Percentiles rank a stretch among this genome's conserved stretches.
Conservation (phyloP, 495 filamentous ascomycete species). For the Astrothelium macrocarpum region DNA sequence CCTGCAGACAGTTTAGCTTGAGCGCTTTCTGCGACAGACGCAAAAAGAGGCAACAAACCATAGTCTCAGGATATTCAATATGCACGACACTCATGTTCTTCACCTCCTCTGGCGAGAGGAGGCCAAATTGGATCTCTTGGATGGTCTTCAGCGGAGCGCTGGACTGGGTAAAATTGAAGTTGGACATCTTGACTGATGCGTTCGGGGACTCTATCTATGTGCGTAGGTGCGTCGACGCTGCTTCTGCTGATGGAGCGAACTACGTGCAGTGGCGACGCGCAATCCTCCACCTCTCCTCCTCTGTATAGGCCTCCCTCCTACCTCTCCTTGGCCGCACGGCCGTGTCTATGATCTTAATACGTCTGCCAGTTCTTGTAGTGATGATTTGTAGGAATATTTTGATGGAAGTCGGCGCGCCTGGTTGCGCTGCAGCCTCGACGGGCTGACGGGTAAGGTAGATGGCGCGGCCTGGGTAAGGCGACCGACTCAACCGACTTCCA, state of each 20-base stretch:
- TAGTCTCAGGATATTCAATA: slow-evolving; percentile 92
- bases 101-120: slow-evolving; percentile 93
- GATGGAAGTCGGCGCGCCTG: background rate
- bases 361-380: background rate
- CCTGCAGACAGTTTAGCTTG: slow-evolving; percentile 35
- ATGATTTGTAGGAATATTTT: background rate
- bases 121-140: slow-evolving; percentile 96
- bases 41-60: slow-evolving; percentile 45
- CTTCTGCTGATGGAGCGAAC: background rate
- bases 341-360: background rate
- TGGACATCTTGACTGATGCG: slow-evolving; percentile 63
- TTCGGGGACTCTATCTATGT: slow-evolving; percentile 2
- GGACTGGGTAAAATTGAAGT: slow-evolving; percentile 82
- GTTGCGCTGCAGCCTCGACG: slow-evolving; percentile 5
- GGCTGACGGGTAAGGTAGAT: slow-evolving; percentile 2
- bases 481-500: slow-evolving; percentile 2
- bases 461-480: slow-evolving; percentile 1
- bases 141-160: slow-evolving; percentile 92
- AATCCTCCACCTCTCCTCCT: background rate
- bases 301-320: slow-evolving; percentile 5
- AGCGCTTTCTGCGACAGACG: slow-evolving; percentile 8
- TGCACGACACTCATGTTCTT: slow-evolving; percentile 92
- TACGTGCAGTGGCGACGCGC: background rate
- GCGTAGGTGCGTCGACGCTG: background rate
- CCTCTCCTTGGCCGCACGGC: slow-evolving; percentile 1